Base-by-base conservation (phyloP, 177 flowering plant genomes). In the Telopea speciosissima region DNA sequence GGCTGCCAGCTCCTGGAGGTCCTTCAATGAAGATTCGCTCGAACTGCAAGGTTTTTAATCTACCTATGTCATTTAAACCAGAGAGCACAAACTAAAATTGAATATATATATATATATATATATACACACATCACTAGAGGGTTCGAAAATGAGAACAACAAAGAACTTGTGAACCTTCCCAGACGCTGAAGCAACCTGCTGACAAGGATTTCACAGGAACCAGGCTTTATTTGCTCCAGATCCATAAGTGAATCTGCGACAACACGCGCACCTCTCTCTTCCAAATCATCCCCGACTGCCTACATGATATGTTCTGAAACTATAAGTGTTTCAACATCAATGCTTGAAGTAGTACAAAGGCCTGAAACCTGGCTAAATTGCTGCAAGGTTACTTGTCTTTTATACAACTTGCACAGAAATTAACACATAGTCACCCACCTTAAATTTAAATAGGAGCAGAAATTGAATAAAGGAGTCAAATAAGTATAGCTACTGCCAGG, bases 151-250 rank as follows among this genome's bases (percentile, higher is more conserved):
- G 24, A 63, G 19, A 66, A 64, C 33, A 66, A 64, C 33, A 68
- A 66, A 71, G 59, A 66, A 74, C 62, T 31, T 62, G 61, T 63
- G 44, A 70, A 94, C 98, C 98, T 92, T 82, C 85, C 92, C 63
- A 94, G 81, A 67, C 79, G 83, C 76, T 90, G 88, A 76, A 94
- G 88, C 81, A 94, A 76, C 77, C 76, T 85, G 74, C 84, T 85
- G 75, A 92, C 83, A 70, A 92, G 68, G 62, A 80, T 78, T 77
- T 94, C 96, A 78, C 83, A 90, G 13, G 93, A 89, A 22, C 98
- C 96, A 59, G 96, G 90, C 75, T 79, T 89, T 22, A 28, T 10
- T 28, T 82, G 83, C 80, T 94, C 98, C 88, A 94, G 82, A 70
- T 90, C 83, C 66, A 83, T 78, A 21, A 94, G 85, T 12, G 96